Evolutionary conservation across 2,329 filamentous ascomycete species (phyloP).

Genomic region (Ophioceras dolichostomum): DNA sequence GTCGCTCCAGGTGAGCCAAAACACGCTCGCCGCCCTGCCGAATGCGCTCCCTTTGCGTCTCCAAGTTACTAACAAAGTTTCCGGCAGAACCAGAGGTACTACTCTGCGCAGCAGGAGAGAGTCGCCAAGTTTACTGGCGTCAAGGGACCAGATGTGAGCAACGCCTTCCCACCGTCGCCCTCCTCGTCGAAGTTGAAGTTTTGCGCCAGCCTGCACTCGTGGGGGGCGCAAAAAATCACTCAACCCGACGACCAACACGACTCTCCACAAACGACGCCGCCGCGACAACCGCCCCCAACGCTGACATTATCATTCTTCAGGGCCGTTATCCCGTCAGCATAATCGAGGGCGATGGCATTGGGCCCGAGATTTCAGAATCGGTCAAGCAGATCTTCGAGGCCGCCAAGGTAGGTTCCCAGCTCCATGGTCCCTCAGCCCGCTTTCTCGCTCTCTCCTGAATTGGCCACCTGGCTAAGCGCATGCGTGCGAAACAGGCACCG

Average conservation of each 20-base stretch:
- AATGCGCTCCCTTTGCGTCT: no score
- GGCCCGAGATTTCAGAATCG: slow-evolving; percentile 92
- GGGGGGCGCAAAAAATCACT: slow-evolving; percentile 25
- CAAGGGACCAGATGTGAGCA: slow-evolving; percentile 75
- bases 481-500: slow-evolving; percentile 48
- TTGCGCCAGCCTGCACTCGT: background rate
- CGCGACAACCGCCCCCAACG: slow-evolving; percentile 4
- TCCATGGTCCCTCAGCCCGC: background rate
- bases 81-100: slow-evolving; percentile 43
- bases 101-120: slow-evolving; percentile 51
- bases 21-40: no score
- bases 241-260: slow-evolving; percentile 16
- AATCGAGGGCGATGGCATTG: slow-evolving; percentile 98
- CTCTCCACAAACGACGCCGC: slow-evolving; percentile 6
- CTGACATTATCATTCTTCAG: slow-evolving; percentile 33
- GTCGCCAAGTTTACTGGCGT: slow-evolving; percentile 90
- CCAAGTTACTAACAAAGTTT: background rate
- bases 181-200: background rate
- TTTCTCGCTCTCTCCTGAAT: slow-evolving; percentile 5
- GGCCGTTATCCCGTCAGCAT: slow-evolving; percentile 93
- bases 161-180: slow-evolving; percentile 6
- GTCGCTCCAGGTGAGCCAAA: slow-evolving; percentile 43
- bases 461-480: background rate
- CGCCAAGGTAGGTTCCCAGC: slow-evolving; percentile 56
- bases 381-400: slow-evolving; percentile 98